phyloP scores from a whole-genome alignment of 345 rosid species.

The Camelina hispida region DNA sequence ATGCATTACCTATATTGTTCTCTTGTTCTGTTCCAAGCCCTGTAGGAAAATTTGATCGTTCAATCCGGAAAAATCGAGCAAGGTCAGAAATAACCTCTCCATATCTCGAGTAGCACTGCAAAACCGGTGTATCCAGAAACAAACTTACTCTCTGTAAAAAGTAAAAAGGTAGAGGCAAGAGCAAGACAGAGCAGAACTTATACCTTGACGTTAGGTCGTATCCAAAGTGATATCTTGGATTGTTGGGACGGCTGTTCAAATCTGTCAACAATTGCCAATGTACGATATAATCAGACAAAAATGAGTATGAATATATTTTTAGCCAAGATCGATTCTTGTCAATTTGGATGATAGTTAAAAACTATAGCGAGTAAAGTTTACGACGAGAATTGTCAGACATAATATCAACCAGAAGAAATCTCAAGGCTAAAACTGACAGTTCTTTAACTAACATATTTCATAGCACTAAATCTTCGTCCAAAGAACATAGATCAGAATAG shows the following conservation, averaged over 20 bases:
- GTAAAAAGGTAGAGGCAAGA: constrained; percentile 17
- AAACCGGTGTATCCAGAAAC: constrained; percentile 37
- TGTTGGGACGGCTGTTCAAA: constrained; percentile 72
- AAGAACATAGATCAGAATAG: constrained; percentile 5
- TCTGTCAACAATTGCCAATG: constrained; percentile 52
- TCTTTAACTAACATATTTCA: constrained; percentile 14
- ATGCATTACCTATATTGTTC: constrained; percentile 54
- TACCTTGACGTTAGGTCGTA: constrained; percentile 89
- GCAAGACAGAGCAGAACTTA: constrained; percentile 21
- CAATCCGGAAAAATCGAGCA: constrained; percentile 87
- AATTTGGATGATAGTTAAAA: background rate
- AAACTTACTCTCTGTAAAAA: constrained; percentile 29
- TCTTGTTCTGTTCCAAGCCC: constrained; percentile 47
- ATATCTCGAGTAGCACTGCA: constrained; percentile 80
- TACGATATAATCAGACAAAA: constrained; percentile 25
- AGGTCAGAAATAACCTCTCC: constrained; percentile 83
- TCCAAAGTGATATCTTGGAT: constrained; percentile 90
- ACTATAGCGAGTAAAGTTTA: constrained; percentile 6
- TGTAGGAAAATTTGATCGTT: constrained; percentile 43
- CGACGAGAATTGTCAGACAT: constrained; percentile 10
- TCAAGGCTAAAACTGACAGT: background rate
- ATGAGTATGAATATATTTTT: background rate
- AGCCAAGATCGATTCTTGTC: constrained; percentile 23
- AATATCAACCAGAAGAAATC: constrained; percentile 21
- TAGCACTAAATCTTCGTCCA: background rate